Evolutionary conservation across 2,329 filamentous ascomycete species (phyloP).

Genomic region (Xylariaceae sp.): DNA sequence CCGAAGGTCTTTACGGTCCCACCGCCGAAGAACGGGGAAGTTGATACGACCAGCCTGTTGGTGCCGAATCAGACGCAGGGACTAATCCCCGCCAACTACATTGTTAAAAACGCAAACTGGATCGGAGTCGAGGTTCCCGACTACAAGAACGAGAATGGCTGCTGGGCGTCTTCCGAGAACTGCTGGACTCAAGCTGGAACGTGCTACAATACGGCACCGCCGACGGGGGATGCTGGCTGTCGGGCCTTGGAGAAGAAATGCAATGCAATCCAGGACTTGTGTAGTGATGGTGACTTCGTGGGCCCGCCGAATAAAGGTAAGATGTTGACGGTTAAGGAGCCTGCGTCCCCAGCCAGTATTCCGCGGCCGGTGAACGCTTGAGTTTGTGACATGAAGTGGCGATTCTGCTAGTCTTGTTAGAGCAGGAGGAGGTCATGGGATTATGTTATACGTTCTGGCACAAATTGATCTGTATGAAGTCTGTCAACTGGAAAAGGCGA

Average conservation of each 20-base stretch:
- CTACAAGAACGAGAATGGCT: constrained; percentile 63
- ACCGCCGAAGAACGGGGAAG: constrained; percentile 10
- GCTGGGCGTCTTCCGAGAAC: constrained; percentile 62
- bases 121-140: constrained; percentile 66
- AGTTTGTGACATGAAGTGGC: background rate
- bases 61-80: constrained; percentile 48
- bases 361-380: constrained; percentile 32
- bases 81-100: constrained; percentile 58
- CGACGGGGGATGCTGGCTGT: constrained; percentile 67
- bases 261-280: constrained; percentile 52
- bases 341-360: constrained; percentile 32
- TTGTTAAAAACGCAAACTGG: constrained; percentile 76
- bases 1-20: constrained; percentile 59
- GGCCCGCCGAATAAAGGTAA: constrained; percentile 57
- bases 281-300: constrained; percentile 49
- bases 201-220: constrained; percentile 67
- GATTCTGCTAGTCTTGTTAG: background rate
- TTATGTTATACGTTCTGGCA: too few relatives aligned
- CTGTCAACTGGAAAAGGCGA: too few relatives aligned
- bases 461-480: too few relatives aligned
- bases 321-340: constrained; percentile 40
- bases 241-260: constrained; percentile 69
- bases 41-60: constrained; percentile 2
- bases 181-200: constrained; percentile 65
- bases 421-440: background rate